A percentile compares a stretch with the other conserved stretches of the same genome.
These are phyloP conservation scores for Ophiostoma ulmi DNA, from an alignment of 2,329 filamentous ascomycete species.

Conservation along the genomic window DNA sequence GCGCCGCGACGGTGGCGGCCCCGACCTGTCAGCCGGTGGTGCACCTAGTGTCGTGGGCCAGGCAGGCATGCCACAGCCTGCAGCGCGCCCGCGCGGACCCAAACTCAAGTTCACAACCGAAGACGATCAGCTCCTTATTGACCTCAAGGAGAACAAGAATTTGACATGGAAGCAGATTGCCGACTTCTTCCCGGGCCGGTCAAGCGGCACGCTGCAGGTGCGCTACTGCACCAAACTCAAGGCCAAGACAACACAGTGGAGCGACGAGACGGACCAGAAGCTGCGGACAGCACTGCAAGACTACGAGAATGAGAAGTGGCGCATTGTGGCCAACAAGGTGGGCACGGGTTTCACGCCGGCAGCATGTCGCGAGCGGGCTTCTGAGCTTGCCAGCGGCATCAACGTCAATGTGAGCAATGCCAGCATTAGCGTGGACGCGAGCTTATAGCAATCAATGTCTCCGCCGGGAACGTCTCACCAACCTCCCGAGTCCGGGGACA, in stretches of 20 bases:
- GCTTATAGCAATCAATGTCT: constrained; percentile 53
- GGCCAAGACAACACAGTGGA: constrained; percentile 90
- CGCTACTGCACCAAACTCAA: constrained; percentile 94
- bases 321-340: constrained; percentile 84
- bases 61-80: constrained; percentile 79
- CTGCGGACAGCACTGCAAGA: constrained; percentile 71
- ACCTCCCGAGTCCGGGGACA: constrained; percentile 45
- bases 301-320: constrained; percentile 90
- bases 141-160: constrained; percentile 90
- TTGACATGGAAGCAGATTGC: constrained; percentile 97
- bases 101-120: constrained; percentile 93
- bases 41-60: constrained; percentile 83
- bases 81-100: constrained; percentile 72
- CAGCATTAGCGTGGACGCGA: not conserved
- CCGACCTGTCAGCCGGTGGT: constrained; percentile 41
- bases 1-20: constrained; percentile 52
- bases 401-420: not conserved
- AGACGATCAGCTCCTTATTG: constrained; percentile 80
- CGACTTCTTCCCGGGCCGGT: constrained; percentile 88
- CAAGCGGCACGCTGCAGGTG: constrained; percentile 85
- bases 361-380: constrained; percentile 76
- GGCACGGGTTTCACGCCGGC: constrained; percentile 83
- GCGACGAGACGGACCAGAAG: constrained; percentile 79
- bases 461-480: constrained; percentile 37
- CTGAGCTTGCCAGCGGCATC: constrained; percentile 52